phyloP scores from a whole-genome alignment of 495 filamentous ascomycete genomes.

The Parathielavia appendiculata region DNA sequence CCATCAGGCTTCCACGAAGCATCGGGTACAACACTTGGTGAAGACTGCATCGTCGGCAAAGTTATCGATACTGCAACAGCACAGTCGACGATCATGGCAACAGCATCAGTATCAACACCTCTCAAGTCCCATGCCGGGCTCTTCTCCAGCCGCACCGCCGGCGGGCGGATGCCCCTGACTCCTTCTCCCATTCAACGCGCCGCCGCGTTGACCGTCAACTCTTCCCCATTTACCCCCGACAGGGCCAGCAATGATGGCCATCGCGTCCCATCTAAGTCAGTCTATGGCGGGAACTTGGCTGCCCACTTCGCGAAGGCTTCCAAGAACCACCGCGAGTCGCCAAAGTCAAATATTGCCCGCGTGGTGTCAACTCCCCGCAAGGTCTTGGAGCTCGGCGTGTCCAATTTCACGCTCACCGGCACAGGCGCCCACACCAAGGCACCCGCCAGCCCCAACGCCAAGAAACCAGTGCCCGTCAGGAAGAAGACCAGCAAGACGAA shows the following conservation, averaged over 20 bases:
- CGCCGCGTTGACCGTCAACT: slow-evolving; percentile 47
- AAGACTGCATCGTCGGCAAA: slow-evolving; percentile 18
- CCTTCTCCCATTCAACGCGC: slow-evolving; percentile 69
- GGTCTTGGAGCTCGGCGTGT: slow-evolving; percentile 85
- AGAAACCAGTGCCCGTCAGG: slow-evolving; percentile 54
- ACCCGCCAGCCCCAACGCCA: slow-evolving; percentile 63
- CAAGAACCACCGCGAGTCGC: slow-evolving; percentile 64
- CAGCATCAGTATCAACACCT: slow-evolving; percentile 81
- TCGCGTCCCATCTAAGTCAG: slow-evolving; percentile 55
- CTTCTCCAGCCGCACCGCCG: slow-evolving; percentile 88
- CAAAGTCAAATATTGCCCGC: slow-evolving; percentile 91
- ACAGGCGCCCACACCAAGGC: slow-evolving; percentile 65
- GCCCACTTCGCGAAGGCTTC: slow-evolving; percentile 67
- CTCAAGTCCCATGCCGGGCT: slow-evolving; percentile 88
- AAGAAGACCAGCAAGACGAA: slow-evolving; percentile 73
- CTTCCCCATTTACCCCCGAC: slow-evolving; percentile 77
- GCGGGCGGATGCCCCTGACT: slow-evolving; percentile 89
- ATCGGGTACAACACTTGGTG: neutral
- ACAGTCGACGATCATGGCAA: slow-evolving; percentile 66
- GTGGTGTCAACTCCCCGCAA: slow-evolving; percentile 59
- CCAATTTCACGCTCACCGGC: slow-evolving; percentile 85
- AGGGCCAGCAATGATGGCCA: slow-evolving; percentile 49
- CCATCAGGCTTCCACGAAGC: slow-evolving; percentile 1
- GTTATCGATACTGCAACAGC: slow-evolving; percentile 38
- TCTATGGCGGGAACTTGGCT: slow-evolving; percentile 65